Evolutionary conservation across 805 yeast species (phyloP), one percentile per base, ranked within the genome.

Genomic region (Monosporozyma solicola): DNA sequence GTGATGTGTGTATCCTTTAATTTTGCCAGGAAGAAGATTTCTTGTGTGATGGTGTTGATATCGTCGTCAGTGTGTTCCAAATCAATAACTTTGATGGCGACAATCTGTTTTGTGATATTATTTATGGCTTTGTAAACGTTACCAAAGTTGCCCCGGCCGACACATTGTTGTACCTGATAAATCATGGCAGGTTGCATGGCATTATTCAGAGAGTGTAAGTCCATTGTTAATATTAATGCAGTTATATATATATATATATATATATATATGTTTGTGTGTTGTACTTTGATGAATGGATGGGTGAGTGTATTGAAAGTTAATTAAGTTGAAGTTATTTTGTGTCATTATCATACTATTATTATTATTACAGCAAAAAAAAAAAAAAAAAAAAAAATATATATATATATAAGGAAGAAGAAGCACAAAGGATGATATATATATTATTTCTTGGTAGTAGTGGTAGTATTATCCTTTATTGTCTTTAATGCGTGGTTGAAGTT

Each of bases 11-110:
- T 79, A n/a, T 85, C 80, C 49, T 74, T 74, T 53, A 91, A 68
- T 49, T 81, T 81, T 22, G 87, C 80, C 27, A 94, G 71, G 56
- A 91, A 81, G 50, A 79, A 80, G 51, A 92, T 86, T 62, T 94
- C 99, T 67, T 84, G 87, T 29, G 87, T 74, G 48, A 87, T 67
- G 7, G 80, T 78, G 29, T 78, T 79, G 32, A 92, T 78, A 39
- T 87, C 95, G 52, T 90, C 96, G 32, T 80, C 82, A 2, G 86
- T 74, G 35, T 82, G 83, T 55, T 94, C 98, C 43, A 91, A 71
- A 63, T 89, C 85, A 39, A 94, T 78, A 29, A 87, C 84, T 67
- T 92, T 92, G n/a, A 94, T 77, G 3, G 99, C 99, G 31, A 88
- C 91, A 2, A 77, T 62, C 24, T 70, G 61, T 3, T 72, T 68